These are phyloP conservation scores for Sordariomycetes sp. DNA, from an alignment of 2,329 filamentous ascomycete genomes.

Conservation along the genomic window DNA sequence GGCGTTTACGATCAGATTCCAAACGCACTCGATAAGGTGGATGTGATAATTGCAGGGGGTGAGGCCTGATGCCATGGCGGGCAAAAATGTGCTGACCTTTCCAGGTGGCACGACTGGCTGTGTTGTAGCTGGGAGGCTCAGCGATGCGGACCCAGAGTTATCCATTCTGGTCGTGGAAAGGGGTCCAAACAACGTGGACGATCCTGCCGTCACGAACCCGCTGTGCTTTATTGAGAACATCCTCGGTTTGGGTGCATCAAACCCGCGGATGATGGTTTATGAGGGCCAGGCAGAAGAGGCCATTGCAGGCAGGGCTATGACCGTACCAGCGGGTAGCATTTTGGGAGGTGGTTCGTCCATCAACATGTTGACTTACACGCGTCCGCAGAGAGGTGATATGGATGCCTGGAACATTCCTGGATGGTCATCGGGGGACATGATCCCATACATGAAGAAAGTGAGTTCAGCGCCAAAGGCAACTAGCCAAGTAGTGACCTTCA, in stretches of 20 bases:
- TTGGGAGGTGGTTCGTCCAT: constrained; percentile 21
- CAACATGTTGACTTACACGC: constrained; percentile 22
- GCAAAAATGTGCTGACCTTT: background rate
- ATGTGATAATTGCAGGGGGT: constrained; percentile 42
- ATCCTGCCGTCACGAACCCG: constrained; percentile 16
- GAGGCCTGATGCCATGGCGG: constrained; percentile 1
- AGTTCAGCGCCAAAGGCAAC: fast-evolving
- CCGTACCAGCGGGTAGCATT: constrained; percentile 16
- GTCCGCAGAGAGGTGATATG: constrained; percentile 19
- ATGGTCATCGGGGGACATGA: constrained; percentile 20
- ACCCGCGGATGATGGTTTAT: constrained; percentile 15
- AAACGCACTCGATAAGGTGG: constrained; percentile 25
- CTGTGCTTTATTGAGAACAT: constrained; percentile 13
- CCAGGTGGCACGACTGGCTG: constrained; percentile 21
- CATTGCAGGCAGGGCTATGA: constrained; percentile 12
- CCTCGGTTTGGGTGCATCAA: constrained; percentile 6
- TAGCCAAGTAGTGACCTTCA: constrained; percentile 1
- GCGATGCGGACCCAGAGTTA: constrained; percentile 15
- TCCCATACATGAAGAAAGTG: constrained; percentile 21
- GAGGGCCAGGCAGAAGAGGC: constrained; percentile 13
- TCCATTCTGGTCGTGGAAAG: constrained; percentile 21
- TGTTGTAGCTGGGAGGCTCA: constrained; percentile 18
- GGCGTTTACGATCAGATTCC: too few relatives aligned
- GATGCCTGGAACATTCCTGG: constrained; percentile 23
- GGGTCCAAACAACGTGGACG: constrained; percentile 16